Base-by-base conservation (phyloP, 1,284 basidiomycete genomes). In the Trichosporon sp. region DNA sequence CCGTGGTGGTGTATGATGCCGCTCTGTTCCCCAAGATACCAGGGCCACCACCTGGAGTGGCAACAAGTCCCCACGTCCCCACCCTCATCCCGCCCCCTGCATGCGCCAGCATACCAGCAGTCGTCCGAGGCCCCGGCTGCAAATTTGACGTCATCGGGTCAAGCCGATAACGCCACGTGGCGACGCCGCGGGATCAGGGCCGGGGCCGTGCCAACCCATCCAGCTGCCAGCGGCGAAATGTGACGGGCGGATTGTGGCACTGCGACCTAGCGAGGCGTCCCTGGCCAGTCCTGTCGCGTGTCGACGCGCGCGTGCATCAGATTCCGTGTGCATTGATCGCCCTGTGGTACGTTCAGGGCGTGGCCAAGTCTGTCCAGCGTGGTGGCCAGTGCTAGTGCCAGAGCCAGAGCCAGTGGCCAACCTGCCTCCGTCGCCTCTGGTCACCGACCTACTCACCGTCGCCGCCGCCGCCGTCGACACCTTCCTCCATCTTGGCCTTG, bases 381-480 rank as follows among this genome's bases (percentile, higher is more conserved):
- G n/a, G n/a, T n/a, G n/a, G n/a, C n/a, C n/a, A n/a, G n/a, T n/a
- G n/a, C n/a, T n/a, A n/a, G n/a, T n/a, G n/a, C n/a, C n/a, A n/a
- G n/a, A n/a, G n/a, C n/a, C n/a, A n/a, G n/a, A n/a, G 40, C 40
- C 40, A 44, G 19, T 44, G 19, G 19, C 19, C 37, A n/a, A 21
- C 37, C 16, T 59, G 40, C 36, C 29, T 31, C 31, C 58, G 29
- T 46, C 40, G 49, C 29, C 37, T 19, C 16, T 23, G 40, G 11
- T n/a, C 19, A 44, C 19, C 40, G 40, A 21, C 23, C 40, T 21
- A 23, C 40, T 57, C 58, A 46, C 13, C 57, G 44, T 44, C n/a
- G 58, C 58, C 58, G 58, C 31, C n/a, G 58, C 58, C 58, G 58
- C 40, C 40, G 40, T 21, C 40, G 23, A 44, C 40, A 44, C 40